Evolutionary conservation across 2,329 filamentous ascomycete genomes (phyloP).

Genomic region (Furcasterigmium furcatum): DNA sequence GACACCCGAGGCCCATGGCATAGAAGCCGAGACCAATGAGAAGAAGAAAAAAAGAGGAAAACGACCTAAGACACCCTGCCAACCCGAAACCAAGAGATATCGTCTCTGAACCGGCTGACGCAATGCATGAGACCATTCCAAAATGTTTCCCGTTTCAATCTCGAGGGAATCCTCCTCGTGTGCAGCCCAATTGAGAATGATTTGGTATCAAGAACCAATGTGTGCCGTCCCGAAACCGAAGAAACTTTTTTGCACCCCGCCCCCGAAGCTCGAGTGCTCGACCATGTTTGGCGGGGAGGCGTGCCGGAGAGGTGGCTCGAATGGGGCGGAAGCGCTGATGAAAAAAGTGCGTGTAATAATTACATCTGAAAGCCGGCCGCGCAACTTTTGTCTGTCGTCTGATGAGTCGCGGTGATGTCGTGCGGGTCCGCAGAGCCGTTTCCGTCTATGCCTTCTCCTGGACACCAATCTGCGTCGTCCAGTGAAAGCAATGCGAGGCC

Average conservation of each 20-base stretch:
- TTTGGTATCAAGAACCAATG: not conserved
- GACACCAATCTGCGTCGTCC: no score
- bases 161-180: constrained; percentile 10
- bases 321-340: no score
- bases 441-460: no score
- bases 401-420: no score
- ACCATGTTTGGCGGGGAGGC: not conserved
- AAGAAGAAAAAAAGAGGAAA: constrained; percentile 15
- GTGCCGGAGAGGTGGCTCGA: not conserved
- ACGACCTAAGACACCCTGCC: constrained; percentile 9
- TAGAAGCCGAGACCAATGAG: constrained; percentile 14
- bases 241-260: not conserved
- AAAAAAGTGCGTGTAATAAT: not conserved
- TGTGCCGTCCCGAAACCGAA: not conserved
- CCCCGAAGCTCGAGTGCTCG: not conserved
- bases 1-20: no score
- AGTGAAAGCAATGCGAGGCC: no score
- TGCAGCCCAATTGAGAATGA: not conserved
- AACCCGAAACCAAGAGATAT: constrained; percentile 6
- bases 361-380: constrained; percentile 3
- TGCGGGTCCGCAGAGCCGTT: no score
- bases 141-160: constrained; percentile 21
- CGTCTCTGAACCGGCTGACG: constrained; percentile 28
- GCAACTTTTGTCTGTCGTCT: no score
- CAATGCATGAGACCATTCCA: constrained; percentile 19